Conservation (phyloP, 164 flowering plant genomes). For the grape (Vitis vinifera) region DNA sequence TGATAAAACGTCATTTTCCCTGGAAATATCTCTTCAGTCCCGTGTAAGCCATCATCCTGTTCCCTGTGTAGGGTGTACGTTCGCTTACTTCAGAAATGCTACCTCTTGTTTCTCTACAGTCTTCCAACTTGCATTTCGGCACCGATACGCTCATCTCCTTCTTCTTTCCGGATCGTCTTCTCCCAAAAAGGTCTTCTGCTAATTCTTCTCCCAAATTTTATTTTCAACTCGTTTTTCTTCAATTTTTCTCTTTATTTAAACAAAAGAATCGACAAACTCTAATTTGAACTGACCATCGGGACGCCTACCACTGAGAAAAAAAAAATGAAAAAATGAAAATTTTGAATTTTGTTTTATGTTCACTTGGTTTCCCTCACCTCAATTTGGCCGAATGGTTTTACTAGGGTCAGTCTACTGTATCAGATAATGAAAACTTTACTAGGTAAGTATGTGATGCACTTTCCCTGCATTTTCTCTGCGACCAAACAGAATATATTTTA, state of each 20-base stretch:
- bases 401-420: background rate
- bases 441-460: background rate
- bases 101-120: slow-evolving; percentile 11
- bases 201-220: no score
- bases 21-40: no score
- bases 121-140: slow-evolving; percentile 13
- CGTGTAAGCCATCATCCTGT: background rate
- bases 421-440: background rate
- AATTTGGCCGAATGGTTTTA: background rate
- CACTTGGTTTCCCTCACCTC: background rate
- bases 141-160: slow-evolving; percentile 2
- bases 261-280: background rate
- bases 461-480: background rate
- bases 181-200: slow-evolving; percentile 11
- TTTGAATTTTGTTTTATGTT: background rate
- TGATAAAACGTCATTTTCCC: no score
- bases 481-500: background rate
- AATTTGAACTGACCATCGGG: background rate
- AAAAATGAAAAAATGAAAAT: background rate
- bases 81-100: slow-evolving; percentile 16
- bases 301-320: background rate
- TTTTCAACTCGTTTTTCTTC: background rate
- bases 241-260: background rate
- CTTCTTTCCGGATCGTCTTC: slow-evolving; percentile 16
- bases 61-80: background rate